Base-by-base conservation (phyloP, 306 rosid genomes). In the Medicago ruthenica region DNA sequence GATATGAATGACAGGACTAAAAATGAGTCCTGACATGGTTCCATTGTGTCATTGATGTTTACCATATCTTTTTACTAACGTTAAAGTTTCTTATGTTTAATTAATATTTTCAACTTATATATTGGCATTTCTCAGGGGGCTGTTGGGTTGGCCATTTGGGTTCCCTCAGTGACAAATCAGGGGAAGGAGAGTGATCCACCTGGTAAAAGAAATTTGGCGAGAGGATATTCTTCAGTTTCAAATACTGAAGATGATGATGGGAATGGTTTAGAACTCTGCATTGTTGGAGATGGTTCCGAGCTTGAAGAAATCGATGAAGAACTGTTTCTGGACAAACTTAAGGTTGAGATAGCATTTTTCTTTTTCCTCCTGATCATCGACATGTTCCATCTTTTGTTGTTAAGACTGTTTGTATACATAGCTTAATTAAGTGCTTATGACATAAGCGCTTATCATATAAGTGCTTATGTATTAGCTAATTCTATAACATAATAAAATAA, bases 71-170 rank as follows among this genome's bases (percentile, higher is more conserved):
- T 51, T 51, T 15, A 3, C 18, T 54, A 17, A 24, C 37, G 20
- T 24, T 20, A 51, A 74, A 47, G 39, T 54, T 59, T 4, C 45
- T 68, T 27, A 58, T 80, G 39, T 39, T 84, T 77, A 60, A 27
- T 40, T 75, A 55, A 21, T 20, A 50, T 73, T 68, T 12, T 59
- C 55, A 9, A 40, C 15, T 48, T 74, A 10, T 74, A 22, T 77
- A 42, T 64, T 60, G 57, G 71, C 61, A 54, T 65, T 22, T 85
- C 74, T 58, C 79, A 95, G 99, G 99, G 98, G 9, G 99, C 99
- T 47, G 99, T 95, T 86, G 98, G 99, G 77, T 88, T 95, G 89
- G 99, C 99, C 77, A 95, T 95, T 79, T 95, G 99, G 99, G 99
- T 95, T 74, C 99, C 99, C 75, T 90, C 99, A 20, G 97, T 95